Base-by-base conservation (phyloP, 805 yeast species). In the Isabelozyma gotoi region DNA sequence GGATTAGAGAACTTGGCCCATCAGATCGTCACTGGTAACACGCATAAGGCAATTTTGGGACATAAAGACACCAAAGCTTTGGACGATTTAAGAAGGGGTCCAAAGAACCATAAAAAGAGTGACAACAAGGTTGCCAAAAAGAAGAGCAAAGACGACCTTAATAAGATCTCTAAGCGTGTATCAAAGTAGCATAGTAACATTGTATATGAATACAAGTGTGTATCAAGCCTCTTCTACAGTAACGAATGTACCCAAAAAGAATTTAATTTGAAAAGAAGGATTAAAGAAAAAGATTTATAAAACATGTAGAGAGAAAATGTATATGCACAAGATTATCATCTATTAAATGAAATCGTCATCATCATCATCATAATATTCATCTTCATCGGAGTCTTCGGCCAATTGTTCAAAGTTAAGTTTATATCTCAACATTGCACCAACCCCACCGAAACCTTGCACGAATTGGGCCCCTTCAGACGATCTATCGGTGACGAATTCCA, bases 381-480 rank as follows among this genome's bases (percentile, higher is more conserved):
- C 77, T 61, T 91, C 97, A 51, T 88, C 96, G 46, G 83, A 76
- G 44, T 88, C 97, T 42, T 89, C 96, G 41, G 75, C 86, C 63
- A 94, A 80, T 76, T 90, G 97, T 67, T 94, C 99, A 60, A 94
- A 94, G 74, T 94, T 94, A 56, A 94, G 94, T 71, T 90, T 90
- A 73, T 94, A 94, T 74, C 99, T 89, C 66, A 94, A 76, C 57
- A 94, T 66, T 45, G 97, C 97, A 67, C 99, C 99, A 53, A 94
- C 81, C 73, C 99, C 99, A 85, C 99, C 99, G 63, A 94, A 94
- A 47, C 99, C 99, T 57, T 83, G 85, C 47, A 86, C 95, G 69
- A 94, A 94, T 75, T 94, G 99, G 37, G 98, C 96, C 77, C 99
- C 99, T 72, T 94, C 99, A 36, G 96, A 85, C 17, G 96, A 87